A percentile compares a stretch with the other conserved stretches of the same genome.
phyloP scores from a whole-genome alignment of 495 filamentous ascomycete species.

The Podospora conica region DNA sequence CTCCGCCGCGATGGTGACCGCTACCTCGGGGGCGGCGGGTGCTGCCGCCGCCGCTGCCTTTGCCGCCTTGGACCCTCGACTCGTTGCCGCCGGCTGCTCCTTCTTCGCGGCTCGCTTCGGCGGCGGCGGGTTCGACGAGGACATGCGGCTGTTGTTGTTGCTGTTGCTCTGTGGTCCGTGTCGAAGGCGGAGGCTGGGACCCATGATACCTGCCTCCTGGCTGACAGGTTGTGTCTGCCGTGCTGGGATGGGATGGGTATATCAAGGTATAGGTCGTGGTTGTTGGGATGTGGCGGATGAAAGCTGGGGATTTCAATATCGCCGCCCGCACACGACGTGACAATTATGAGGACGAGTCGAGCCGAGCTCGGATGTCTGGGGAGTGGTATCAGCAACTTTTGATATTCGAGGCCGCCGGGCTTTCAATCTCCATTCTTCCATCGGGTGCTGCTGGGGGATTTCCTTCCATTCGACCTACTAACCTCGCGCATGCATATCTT shows the following conservation, averaged over 20 bases:
- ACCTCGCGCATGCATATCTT: background rate
- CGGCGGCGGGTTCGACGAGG: background rate
- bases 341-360: background rate
- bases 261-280: background rate
- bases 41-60: too few relatives aligned
- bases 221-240: too few relatives aligned
- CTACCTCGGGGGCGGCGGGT: too few relatives aligned
- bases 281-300: background rate
- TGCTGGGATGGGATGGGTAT: background rate
- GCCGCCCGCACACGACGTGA: background rate
- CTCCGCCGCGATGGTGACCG: conserved; percentile 33
- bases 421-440: background rate
- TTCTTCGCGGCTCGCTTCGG: background rate
- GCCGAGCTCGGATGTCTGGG: background rate
- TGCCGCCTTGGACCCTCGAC: background rate
- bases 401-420: background rate
- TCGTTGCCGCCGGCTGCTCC: background rate
- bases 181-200: background rate
- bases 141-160: background rate
- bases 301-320: background rate
- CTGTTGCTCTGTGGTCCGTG: background rate
- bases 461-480: too few relatives aligned
- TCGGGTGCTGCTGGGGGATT: background rate
- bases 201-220: background rate
- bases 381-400: background rate